These are phyloP conservation scores for Tetrapisispora nanseiensis DNA, from an alignment of 805 yeast species.

Conservation along the genomic window DNA sequence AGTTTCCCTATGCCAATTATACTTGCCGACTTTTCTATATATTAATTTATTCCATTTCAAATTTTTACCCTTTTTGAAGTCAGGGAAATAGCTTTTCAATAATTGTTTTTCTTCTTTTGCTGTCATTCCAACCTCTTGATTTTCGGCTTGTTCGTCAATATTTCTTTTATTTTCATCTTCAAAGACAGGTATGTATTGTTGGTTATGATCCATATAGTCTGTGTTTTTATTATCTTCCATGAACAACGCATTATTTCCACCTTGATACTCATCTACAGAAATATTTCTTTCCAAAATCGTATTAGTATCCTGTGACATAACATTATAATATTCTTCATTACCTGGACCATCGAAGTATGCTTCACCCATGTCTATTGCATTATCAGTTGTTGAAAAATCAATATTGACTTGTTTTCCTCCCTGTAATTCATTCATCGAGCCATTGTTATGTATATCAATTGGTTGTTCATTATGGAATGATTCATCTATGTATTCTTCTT, in stretches of 20 bases:
- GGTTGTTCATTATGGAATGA: constrained; percentile 10
- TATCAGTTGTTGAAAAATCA: background rate
- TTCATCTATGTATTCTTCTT: constrained; percentile 45
- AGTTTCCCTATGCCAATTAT: constrained; percentile 33
- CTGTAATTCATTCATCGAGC: background rate
- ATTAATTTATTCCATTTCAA: constrained; percentile 47
- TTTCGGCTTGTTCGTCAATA: constrained; percentile 8
- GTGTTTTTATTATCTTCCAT: constrained; percentile 19
- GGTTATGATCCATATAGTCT: constrained; percentile 13
- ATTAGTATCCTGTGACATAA: constrained; percentile 4
- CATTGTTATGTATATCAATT: background rate
- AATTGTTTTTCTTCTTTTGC: constrained; percentile 28
- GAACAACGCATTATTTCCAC: constrained; percentile 26
- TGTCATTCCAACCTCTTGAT: constrained; percentile 11
- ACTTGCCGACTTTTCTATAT: constrained; percentile 39
- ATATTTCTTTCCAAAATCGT: constrained; percentile 3
- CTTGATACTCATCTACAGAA: constrained; percentile 12
- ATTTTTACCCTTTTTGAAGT: constrained; percentile 39
- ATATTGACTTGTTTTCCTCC: background rate
- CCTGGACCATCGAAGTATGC: constrained; percentile 5
- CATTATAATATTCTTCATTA: constrained; percentile 5
- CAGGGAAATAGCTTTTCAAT: constrained; percentile 45
- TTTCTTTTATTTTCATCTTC: constrained; percentile 12
- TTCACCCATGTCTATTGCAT: background rate
- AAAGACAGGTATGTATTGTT: constrained; percentile 13